Base-by-base conservation (phyloP, 2,329 filamentous ascomycete genomes). In the Colletotrichum sp. region DNA sequence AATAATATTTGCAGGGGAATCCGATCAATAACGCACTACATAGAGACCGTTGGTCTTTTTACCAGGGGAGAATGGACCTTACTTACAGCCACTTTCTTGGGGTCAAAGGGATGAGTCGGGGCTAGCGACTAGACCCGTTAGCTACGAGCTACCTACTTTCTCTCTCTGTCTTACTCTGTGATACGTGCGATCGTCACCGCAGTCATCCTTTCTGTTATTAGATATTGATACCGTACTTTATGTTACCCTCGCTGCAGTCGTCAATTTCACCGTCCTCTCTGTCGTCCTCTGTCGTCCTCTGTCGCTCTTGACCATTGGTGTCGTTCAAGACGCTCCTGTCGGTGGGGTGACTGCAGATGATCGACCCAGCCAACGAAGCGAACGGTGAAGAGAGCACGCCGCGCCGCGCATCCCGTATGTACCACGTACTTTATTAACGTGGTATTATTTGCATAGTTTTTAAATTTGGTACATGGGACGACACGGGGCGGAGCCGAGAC, bases 371-470 rank as follows among this genome's bases (percentile, higher is more conserved):
- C 64, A 70, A 60, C 34, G 48, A 36, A 76, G 74, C 64, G 64
- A 70, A 60, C 34, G 48, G 48, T 60, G 64, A 76, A 63, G 70
- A 68, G 13, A 36, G 16, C 71, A 18, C 64, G 59, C 74, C 59
- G 64, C 70, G 66, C 48, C 65, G 36, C 57, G 55, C 39, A 63
- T 57, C 66, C 61, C 48, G 59, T 61, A n/a, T 32, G 59, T n/a
- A n/a, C 59, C 7, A 18, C 30, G 59, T 32, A 34, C 26, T 34
- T 30, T 36, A 61, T 21, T 61, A 32, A 30, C 28, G 21, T 26
- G 55, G 55, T 64, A 69, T 69, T 73, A 60, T 74, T 65, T 69
- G 74, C 74, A 76, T 73, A 65, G 43, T 64, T 48, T 72, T 68
- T 9, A 55, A 76, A 65, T 76, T 69, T 60, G 63, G 43, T 39